Percentiles rank a stretch among this genome's conserved stretches.
Evolutionary conservation across 2,329 filamentous ascomycete species (phyloP).

Genomic region (Geosmithia putterillii): DNA sequence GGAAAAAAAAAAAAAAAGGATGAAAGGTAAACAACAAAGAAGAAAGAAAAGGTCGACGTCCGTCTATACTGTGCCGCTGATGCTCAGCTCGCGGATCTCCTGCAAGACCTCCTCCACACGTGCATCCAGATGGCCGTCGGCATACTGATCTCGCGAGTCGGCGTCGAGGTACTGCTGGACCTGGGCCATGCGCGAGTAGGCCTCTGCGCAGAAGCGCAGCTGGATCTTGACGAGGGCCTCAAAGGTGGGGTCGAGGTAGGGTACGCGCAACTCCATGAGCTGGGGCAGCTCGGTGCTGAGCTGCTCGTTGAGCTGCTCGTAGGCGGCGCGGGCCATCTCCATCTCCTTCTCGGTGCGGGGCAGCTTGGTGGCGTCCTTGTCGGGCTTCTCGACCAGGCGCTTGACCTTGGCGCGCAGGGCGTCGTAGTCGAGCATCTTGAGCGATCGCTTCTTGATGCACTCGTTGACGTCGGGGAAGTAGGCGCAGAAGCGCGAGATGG

Average conservation of each 20-base stretch:
- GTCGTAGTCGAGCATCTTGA: constrained; percentile 98
- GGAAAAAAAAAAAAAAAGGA: neutral
- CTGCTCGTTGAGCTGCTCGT: constrained; percentile 96
- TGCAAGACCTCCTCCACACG: constrained; percentile 91
- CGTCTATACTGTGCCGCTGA: constrained; percentile 55
- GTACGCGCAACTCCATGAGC: constrained; percentile 90
- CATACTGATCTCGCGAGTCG: constrained; percentile 92
- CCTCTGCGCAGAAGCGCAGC: constrained; percentile 92
- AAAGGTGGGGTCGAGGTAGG: constrained; percentile 93
- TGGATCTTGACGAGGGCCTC: constrained; percentile 99
- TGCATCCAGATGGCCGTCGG: constrained; percentile 80
- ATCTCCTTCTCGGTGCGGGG: constrained; percentile 93
- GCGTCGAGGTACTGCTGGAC: constrained; percentile 97
- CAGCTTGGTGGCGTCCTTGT: constrained; percentile 95
- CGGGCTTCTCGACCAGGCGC: constrained; percentile 92
- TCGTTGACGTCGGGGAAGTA: constrained; percentile 99
- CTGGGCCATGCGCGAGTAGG: constrained; percentile 95
- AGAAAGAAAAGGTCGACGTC: neutral
- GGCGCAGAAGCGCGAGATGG: constrained; percentile 89
- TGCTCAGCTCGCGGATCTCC: constrained; percentile 93
- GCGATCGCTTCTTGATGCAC: constrained; percentile 97
- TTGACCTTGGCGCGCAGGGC: constrained; percentile 92
- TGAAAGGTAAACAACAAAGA: neutral
- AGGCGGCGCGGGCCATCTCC: constrained; percentile 84
- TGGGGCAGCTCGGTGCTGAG: constrained; percentile 86